phyloP scores from a whole-genome alignment of 2,329 filamentous ascomycete genomes.

The Penicillium fuscoglaucum region DNA sequence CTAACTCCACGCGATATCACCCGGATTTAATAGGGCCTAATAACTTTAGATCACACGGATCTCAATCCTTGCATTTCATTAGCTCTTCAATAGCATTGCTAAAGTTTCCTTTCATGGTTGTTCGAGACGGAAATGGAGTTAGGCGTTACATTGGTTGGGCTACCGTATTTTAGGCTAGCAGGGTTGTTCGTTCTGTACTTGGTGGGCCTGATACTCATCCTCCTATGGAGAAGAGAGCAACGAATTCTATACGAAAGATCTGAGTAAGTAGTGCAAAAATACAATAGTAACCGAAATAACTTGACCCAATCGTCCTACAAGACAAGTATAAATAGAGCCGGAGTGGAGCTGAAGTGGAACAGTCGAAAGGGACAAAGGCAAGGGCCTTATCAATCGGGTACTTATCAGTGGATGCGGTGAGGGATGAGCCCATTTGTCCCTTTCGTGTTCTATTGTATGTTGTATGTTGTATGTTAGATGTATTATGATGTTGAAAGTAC shows the following conservation, averaged over 20 bases:
- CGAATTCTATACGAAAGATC: neutral
- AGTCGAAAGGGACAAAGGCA: neutral
- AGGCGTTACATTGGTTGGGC: neutral
- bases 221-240: neutral
- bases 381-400: conserved; percentile 4
- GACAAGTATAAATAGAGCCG: neutral
- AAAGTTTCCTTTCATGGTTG: neutral
- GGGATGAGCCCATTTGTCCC: neutral
- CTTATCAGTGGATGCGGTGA: conserved; percentile 7
- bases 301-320: neutral
- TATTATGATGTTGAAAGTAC: neutral
- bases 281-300: neutral
- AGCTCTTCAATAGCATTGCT: neutral
- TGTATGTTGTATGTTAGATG: neutral
- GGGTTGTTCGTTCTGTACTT: neutral
- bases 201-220: neutral
- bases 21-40: neutral
- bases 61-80: neutral
- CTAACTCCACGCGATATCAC: neutral
- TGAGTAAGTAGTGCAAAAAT: neutral
- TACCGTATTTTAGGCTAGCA: neutral
- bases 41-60: neutral
- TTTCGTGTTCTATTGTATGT: neutral
- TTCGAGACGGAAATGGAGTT: neutral
- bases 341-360: conserved; percentile 5